These are phyloP conservation scores for Brassica cretica DNA, from an alignment of 345 rosid species.

Conservation along the genomic window DNA sequence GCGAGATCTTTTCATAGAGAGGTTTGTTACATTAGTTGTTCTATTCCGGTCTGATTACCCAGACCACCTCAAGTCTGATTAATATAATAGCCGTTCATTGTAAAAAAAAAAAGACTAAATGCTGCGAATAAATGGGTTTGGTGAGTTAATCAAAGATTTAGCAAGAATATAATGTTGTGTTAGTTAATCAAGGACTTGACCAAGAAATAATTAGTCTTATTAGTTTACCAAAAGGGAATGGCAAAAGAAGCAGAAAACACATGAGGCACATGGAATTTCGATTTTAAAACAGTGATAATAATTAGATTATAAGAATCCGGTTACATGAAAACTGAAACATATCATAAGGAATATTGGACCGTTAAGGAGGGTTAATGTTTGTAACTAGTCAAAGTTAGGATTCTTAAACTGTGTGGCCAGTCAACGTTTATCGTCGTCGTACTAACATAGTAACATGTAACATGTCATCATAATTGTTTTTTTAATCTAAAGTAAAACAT, in stretches of 20 bases:
- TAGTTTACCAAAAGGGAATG: slow-evolving; percentile 5
- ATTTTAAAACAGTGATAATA: slow-evolving; percentile 1
- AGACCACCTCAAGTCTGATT: no score
- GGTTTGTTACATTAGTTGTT: no score
- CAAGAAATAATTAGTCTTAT: slow-evolving; percentile 14
- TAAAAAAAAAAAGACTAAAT: no score
- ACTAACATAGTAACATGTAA: background rate
- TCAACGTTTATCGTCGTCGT: slow-evolving; percentile 23
- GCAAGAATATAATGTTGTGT: slow-evolving; percentile 20
- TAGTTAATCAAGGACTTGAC: slow-evolving; percentile 9
- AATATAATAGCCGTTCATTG: no score
- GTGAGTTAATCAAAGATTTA: slow-evolving; percentile 14
- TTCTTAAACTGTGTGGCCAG: slow-evolving; percentile 12
- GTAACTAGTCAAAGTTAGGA: slow-evolving; percentile 28
- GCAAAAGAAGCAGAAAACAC: slow-evolving; percentile 35
- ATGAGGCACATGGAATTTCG: slow-evolving; percentile 37
- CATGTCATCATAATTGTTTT: slow-evolving; percentile 3
- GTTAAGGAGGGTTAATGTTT: slow-evolving; percentile 33
- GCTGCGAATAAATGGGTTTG: slow-evolving; percentile 18
- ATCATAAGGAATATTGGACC: slow-evolving; percentile 31
- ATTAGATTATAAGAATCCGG: slow-evolving; percentile 1
- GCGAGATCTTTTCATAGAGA: no score
- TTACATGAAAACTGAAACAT: background rate
- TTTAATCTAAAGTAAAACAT: background rate
- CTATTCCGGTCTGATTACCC: no score